Conservation (phyloP, 176 grass and related monocot genomes). For the Raddia distichophylla region DNA sequence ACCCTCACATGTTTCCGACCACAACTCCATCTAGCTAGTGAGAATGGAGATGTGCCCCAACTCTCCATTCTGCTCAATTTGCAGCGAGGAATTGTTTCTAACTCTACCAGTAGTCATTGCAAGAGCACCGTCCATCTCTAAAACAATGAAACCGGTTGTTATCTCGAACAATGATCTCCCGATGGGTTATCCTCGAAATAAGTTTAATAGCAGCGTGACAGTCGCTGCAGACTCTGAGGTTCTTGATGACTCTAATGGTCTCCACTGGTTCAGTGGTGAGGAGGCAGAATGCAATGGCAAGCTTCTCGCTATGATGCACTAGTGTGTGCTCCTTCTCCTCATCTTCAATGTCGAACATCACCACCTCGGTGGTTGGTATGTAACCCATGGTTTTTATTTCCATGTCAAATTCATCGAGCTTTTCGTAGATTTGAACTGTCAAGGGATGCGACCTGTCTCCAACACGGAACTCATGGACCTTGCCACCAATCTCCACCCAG, state of each 20-base stretch:
- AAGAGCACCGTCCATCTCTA: slow-evolving; percentile 69
- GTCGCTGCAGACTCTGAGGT: slow-evolving; percentile 64
- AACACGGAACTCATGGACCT: slow-evolving; percentile 61
- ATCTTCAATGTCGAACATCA: slow-evolving; percentile 73
- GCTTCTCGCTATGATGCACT: slow-evolving; percentile 68
- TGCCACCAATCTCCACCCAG: slow-evolving; percentile 65
- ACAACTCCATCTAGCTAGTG: not conserved
- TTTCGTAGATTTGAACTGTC: slow-evolving; percentile 49
- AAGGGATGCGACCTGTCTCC: slow-evolving; percentile 63
- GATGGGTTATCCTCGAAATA: slow-evolving; percentile 52
- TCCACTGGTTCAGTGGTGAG: slow-evolving; percentile 42
- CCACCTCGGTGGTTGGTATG: slow-evolving; percentile 62
- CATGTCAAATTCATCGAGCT: slow-evolving; percentile 59
- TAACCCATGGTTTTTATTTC: slow-evolving; percentile 64
- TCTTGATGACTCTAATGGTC: slow-evolving; percentile 66
- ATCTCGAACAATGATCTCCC: slow-evolving; percentile 63
- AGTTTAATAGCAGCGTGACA: slow-evolving; percentile 68
- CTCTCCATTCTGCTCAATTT: slow-evolving; percentile 20
- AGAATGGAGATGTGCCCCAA: not conserved
- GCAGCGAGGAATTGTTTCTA: not conserved
- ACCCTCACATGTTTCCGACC: not conserved
- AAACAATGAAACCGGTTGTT: slow-evolving; percentile 73
- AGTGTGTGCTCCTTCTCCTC: slow-evolving; percentile 72
- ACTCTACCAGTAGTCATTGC: slow-evolving; percentile 69
- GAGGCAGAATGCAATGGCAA: slow-evolving; percentile 67